Percentiles rank a stretch among this genome's conserved stretches.
These are phyloP conservation scores for Populus davidiana DNA, from an alignment of 345 rosid species.

Conservation along the genomic window DNA sequence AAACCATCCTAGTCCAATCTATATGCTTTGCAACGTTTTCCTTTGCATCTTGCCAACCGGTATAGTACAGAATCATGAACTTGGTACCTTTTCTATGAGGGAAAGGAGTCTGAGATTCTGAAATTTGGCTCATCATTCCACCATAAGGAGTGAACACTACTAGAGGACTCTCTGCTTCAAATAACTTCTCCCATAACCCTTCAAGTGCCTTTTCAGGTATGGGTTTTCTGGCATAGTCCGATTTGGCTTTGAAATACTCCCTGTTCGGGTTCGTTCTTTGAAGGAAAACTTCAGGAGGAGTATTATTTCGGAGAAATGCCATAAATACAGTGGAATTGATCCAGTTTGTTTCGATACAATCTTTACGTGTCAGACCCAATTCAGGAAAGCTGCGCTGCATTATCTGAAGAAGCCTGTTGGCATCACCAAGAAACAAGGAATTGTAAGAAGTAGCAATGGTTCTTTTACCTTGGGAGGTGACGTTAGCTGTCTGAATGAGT, in stretches of 20 bases:
- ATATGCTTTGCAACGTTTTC: too few relatives aligned
- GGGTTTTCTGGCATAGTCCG: constrained; percentile 28
- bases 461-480: not conserved
- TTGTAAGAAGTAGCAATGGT: constrained; percentile 12
- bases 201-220: constrained; percentile 21
- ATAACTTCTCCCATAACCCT: constrained; percentile 33
- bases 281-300: not conserved
- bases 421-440: constrained; percentile 19
- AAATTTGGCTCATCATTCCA: too few relatives aligned
- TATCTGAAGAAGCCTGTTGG: constrained; percentile 17
- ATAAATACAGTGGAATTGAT: constrained; percentile 12
- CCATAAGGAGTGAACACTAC: constrained; percentile 9
- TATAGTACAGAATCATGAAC: too few relatives aligned
- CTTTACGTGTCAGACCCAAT: constrained; percentile 21
- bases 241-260: constrained; percentile 32
- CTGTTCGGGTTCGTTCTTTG: constrained; percentile 8
- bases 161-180: constrained; percentile 43
- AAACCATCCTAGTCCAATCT: too few relatives aligned
- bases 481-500: too few relatives aligned
- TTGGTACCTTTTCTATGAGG: too few relatives aligned
- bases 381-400: constrained; percentile 1
- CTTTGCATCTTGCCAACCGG: too few relatives aligned
- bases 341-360: constrained; percentile 37
- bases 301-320: constrained; percentile 10
- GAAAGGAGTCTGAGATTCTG: too few relatives aligned